phyloP scores from a whole-genome alignment of 2,329 filamentous ascomycete genomes.

The Talaromyces sp. region DNA sequence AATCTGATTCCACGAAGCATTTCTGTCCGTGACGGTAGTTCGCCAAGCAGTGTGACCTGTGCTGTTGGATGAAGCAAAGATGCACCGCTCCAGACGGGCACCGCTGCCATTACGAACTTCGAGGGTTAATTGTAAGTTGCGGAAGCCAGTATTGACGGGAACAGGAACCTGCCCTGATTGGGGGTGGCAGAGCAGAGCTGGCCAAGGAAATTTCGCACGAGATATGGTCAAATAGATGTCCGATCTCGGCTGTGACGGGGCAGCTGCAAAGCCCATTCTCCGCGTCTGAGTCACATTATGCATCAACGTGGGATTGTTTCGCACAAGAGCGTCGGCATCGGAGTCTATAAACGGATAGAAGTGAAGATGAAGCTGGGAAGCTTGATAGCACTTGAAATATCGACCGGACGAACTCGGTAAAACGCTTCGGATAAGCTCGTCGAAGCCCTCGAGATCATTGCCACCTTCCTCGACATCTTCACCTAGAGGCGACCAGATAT shows the following conservation, averaged over 20 bases:
- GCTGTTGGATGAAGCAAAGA: constrained; percentile 80
- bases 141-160: constrained; percentile 61
- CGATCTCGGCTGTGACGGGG: constrained; percentile 80
- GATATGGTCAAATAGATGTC: constrained; percentile 92
- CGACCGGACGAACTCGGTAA: constrained; percentile 69
- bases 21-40: constrained; percentile 74
- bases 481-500: constrained; percentile 68
- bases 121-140: constrained; percentile 80
- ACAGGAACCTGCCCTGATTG: constrained; percentile 79
- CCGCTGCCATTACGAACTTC: constrained; percentile 79
- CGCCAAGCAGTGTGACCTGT: constrained; percentile 80
- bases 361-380: constrained; percentile 75
- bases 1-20: constrained; percentile 83
- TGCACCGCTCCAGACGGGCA: constrained; percentile 80
- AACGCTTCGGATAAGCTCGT: constrained; percentile 69
- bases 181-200: constrained; percentile 61
- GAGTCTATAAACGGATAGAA: constrained; percentile 72
- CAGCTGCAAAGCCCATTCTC: constrained; percentile 91
- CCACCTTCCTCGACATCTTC: constrained; percentile 59
- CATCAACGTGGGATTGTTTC: constrained; percentile 80
- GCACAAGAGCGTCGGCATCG: constrained; percentile 77
- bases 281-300: constrained; percentile 75
- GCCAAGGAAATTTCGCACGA: constrained; percentile 70
- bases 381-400: constrained; percentile 68
- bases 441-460: constrained; percentile 64